Evolutionary conservation across 2,329 filamentous ascomycete genomes (phyloP).

Genomic region (Ascochyta koolunga): DNA sequence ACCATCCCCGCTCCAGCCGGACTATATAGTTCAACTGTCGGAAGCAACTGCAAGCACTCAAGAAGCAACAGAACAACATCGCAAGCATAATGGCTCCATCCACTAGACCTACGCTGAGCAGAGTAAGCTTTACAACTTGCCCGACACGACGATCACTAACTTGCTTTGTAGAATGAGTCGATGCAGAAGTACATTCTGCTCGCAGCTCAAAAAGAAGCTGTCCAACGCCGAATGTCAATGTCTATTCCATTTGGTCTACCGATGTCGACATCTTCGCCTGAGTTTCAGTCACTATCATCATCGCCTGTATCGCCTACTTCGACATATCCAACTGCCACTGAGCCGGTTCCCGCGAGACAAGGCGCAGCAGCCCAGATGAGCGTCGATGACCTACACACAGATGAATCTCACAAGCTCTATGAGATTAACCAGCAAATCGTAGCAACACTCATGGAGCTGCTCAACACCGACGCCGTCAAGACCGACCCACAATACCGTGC

Average conservation of each 20-base stretch:
- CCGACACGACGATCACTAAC: constrained; percentile 17
- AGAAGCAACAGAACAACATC: neutral
- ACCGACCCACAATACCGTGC: constrained; percentile 52
- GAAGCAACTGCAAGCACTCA: neutral
- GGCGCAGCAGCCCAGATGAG: constrained; percentile 25
- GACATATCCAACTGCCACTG: constrained; percentile 31
- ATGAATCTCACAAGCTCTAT: constrained; percentile 55
- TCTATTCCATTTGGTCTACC: constrained; percentile 41
- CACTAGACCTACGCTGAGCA: constrained; percentile 28
- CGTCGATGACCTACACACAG: constrained; percentile 41
- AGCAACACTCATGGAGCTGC: constrained; percentile 58
- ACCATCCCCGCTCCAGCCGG: constrained; percentile 22
- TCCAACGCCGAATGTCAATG: constrained; percentile 49
- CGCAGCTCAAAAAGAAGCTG: constrained; percentile 48
- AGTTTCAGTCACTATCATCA: constrained; percentile 43
- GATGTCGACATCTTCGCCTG: constrained; percentile 44
- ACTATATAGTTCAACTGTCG: neutral
- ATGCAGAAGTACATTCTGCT: constrained; percentile 51
- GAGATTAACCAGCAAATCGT: constrained; percentile 61
- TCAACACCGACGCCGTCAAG: constrained; percentile 59
- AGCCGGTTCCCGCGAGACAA: constrained; percentile 29
- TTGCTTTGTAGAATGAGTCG: constrained; percentile 29
- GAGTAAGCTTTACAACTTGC: constrained; percentile 23
- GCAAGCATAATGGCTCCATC: constrained; percentile 23
- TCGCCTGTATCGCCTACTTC: constrained; percentile 36